phyloP scores from a whole-genome alignment of 108 stramenopile species.

The Schizochytrium sp. region DNA sequence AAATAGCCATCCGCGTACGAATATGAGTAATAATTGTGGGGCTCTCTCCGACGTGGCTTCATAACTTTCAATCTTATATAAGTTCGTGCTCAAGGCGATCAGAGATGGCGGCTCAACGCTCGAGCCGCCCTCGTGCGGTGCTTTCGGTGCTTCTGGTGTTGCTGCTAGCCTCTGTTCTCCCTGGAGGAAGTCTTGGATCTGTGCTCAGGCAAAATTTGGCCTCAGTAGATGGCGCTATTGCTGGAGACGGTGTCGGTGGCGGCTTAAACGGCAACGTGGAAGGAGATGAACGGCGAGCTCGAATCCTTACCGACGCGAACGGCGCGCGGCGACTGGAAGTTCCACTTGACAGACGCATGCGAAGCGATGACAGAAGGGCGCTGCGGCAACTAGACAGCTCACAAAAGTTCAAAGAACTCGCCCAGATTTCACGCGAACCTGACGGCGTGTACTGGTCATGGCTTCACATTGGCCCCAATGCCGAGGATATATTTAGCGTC shows the following conservation, averaged over 20 bases:
- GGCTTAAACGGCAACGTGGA: background rate
- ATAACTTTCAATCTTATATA: no score
- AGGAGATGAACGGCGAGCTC: background rate
- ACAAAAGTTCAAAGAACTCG: constrained; percentile 10
- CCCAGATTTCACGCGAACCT: constrained; percentile 43
- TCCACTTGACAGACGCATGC: constrained; percentile 17
- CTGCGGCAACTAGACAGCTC: background rate
- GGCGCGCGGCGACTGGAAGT: background rate
- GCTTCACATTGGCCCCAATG: constrained; percentile 44
- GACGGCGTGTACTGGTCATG: constrained; percentile 55
- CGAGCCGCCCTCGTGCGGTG: no score
- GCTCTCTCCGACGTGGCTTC: no score
- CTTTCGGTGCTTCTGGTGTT: no score
- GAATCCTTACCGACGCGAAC: background rate
- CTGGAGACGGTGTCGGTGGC: background rate
- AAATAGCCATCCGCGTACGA: no score
- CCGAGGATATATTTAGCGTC: constrained; percentile 39
- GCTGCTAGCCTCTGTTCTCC: no score
- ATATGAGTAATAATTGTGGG: no score
- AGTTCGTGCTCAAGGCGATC: no score
- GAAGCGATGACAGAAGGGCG: constrained; percentile 37
- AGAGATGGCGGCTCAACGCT: no score
- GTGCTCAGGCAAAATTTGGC: no score
- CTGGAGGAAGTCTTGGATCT: no score
- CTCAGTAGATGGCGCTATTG: background rate